Evolutionary conservation across 768 basidiomycete species (phyloP).

Genomic region (Tulasnella sp.): DNA sequence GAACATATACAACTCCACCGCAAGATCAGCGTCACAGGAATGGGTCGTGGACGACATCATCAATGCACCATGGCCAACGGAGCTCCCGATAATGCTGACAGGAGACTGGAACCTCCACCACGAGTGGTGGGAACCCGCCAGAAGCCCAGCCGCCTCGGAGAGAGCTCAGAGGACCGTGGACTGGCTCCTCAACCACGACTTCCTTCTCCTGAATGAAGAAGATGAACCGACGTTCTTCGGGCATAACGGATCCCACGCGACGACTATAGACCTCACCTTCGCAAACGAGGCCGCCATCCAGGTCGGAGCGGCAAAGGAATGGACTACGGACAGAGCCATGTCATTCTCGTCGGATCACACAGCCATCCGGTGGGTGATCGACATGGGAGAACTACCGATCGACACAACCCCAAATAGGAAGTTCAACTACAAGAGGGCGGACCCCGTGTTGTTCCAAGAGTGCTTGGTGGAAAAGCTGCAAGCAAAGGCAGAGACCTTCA

Average conservation of each 20-base stretch:
- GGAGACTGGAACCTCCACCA: slow-evolving; percentile 12
- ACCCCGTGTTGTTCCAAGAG: neutral
- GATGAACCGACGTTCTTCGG: neutral
- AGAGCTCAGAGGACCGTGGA: neutral
- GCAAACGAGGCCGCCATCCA: neutral
- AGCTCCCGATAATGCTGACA: neutral
- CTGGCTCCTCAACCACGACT: neutral
- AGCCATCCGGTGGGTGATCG: neutral
- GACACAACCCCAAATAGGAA: neutral
- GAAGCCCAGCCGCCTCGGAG: neutral
- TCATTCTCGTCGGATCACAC: neutral
- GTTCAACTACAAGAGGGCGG: slow-evolving; percentile 4
- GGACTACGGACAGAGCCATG: neutral
- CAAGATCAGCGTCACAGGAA: neutral
- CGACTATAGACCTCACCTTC: slow-evolving; percentile 7
- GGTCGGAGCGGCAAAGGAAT: neutral
- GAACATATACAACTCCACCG: neutral
- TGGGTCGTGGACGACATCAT: neutral
- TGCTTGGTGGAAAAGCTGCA: neutral
- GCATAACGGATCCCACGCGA: neutral
- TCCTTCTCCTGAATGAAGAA: neutral
- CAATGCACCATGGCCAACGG: neutral
- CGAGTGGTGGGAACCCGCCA: neutral
- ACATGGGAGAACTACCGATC: neutral
- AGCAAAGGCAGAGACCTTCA: neutral